A percentile compares a stretch with the other conserved stretches of the same genome.
Evolutionary conservation across 345 rosid genomes (phyloP).

Genomic region (Gossypium stocksii): DNA sequence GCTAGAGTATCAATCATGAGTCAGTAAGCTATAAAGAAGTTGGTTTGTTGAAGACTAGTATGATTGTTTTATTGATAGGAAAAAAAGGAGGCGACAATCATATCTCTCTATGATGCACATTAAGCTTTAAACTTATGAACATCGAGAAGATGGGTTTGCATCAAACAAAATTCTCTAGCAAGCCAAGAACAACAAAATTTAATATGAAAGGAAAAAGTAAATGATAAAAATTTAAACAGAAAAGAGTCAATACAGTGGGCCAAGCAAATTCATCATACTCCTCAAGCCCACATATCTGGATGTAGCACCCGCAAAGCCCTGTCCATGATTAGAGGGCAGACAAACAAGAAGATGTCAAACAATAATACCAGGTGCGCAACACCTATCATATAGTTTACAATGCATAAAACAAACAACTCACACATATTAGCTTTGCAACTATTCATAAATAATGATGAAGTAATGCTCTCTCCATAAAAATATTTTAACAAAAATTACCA

Average conservation of each 20-base stretch:
- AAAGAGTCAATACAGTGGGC: slow-evolving; percentile 60
- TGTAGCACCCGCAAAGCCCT: slow-evolving; percentile 89
- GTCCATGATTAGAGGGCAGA: slow-evolving; percentile 17
- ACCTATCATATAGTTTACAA: background rate
- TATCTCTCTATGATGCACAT: background rate
- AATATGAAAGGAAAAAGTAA: background rate
- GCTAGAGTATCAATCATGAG: too few species aligned
- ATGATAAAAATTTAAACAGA: background rate
- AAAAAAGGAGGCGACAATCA: too few species aligned
- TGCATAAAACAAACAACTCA: background rate
- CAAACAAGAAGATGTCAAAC: background rate
- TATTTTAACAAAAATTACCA: background rate
- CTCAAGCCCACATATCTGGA: slow-evolving; percentile 83
- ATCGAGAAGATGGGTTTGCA: slow-evolving; percentile 4
- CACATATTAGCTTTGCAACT: background rate
- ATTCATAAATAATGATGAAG: background rate
- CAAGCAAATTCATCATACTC: slow-evolving; percentile 68
- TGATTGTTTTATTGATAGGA: too few species aligned
- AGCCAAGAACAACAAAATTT: background rate
- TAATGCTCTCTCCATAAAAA: background rate
- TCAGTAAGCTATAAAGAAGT: too few species aligned
- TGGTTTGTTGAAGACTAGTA: too few species aligned
- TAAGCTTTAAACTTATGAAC: background rate
- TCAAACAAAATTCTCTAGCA: background rate
- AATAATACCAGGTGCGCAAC: background rate